Base-by-base conservation (phyloP, 306 rosid species). In the Delonix regia region DNA sequence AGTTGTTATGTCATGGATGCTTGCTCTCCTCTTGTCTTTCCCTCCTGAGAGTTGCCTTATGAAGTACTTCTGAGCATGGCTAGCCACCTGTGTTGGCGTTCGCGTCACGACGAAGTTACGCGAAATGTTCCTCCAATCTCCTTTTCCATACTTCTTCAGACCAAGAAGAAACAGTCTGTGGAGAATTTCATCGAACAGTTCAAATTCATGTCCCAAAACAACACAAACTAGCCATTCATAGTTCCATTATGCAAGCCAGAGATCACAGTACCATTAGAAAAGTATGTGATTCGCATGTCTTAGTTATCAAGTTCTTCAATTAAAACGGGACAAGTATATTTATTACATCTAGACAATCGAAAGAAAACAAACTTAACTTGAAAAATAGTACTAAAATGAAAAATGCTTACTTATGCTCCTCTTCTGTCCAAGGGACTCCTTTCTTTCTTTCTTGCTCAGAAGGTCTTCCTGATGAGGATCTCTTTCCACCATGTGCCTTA, bases 21-120 rank as follows among this genome's bases (percentile, higher is more conserved):
- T 95, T 1, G 97, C 97, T 78, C 99, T 88, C 41, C 99, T 87
- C 86, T 91, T 95, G 64, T 95, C 97, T 78, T 93, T 95, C 14
- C 97, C 94, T 5, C 97, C 97, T 0, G 98, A 92, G 34, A 87
- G 85, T 75, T 92, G 98, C 74, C 99, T 75, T 61, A 95, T 89
- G 87, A 95, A 91, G 89, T 91, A 95, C 61, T 95, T 95, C 84
- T 95, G 99, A 33, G 99, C 99, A 72, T 95, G 99, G 56, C 99
- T 95, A 10, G 99, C 99, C 33, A 95, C 99, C 62, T 93, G 99
- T 0, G 99, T 95, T 4, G 98, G 97, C 1, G 98, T 93, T 57
- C 98, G 69, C 44, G 90, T 88, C 0, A 88, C 87, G 73, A 93
- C 98, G 38, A 85, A 93, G 57, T 93, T 93, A 18, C 97, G 85